These are phyloP conservation scores for Phialophora verrucosa DNA, from an alignment of 2,329 filamentous ascomycete genomes.

Conservation along the genomic window DNA sequence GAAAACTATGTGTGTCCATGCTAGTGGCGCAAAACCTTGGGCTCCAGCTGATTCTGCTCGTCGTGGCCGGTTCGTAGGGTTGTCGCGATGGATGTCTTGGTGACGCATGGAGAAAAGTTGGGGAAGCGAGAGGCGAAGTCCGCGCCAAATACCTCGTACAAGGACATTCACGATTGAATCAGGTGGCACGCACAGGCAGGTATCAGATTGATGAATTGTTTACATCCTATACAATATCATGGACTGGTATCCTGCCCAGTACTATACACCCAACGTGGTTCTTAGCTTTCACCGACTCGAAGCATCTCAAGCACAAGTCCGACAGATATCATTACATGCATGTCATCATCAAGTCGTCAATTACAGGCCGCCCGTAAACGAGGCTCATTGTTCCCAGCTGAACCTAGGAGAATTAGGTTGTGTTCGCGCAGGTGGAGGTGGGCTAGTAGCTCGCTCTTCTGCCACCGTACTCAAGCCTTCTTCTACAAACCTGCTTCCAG, in stretches of 20 bases:
- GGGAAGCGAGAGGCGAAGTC: conserved; percentile 1
- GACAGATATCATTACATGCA: conserved; percentile 17
- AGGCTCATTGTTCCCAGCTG: conserved; percentile 36
- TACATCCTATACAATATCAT: conserved; percentile 12
- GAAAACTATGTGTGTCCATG: conserved; percentile 2
- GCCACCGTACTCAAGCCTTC: conserved; percentile 34
- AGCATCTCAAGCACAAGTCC: conserved; percentile 5
- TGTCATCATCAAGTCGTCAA: neutral
- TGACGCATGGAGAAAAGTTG: conserved; percentile 12
- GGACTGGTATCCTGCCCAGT: conserved; percentile 16
- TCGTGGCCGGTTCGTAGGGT: neutral
- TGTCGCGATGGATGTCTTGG: neutral
- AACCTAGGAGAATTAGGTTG: conserved; percentile 20
- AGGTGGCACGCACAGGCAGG: neutral
- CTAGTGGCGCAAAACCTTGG: neutral
- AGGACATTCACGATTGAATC: neutral
- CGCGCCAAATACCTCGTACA: neutral
- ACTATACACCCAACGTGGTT: conserved; percentile 7
- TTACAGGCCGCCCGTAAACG: conserved; percentile 6
- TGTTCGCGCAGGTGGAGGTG: conserved; percentile 10
- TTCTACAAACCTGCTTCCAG: conserved; percentile 38
- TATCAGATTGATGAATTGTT: neutral
- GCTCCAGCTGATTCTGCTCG: neutral
- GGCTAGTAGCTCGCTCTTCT: conserved; percentile 25
- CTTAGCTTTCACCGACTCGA: neutral